These are phyloP conservation scores for Phytopythium vexans DNA, from an alignment of 352 stramenopile genomes.

Conservation along the genomic window DNA sequence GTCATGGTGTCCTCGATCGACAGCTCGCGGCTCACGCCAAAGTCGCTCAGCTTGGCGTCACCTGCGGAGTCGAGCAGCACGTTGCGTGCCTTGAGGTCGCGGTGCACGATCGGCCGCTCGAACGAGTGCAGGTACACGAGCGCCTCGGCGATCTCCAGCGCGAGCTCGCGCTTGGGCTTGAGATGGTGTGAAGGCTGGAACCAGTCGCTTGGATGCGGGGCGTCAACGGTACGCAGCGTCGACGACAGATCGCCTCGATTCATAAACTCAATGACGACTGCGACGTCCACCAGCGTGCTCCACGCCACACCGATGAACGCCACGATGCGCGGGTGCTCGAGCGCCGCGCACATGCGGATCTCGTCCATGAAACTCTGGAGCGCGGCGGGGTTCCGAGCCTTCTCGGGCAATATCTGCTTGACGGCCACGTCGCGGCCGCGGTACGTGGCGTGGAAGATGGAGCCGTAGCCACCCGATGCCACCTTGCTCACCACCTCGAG, in stretches of 20 bases:
- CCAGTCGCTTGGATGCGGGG: slow-evolving; percentile 1
- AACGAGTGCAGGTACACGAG: slow-evolving; percentile 48
- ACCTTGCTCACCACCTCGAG: slow-evolving; percentile 19
- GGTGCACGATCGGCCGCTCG: slow-evolving; percentile 37
- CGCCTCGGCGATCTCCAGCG: slow-evolving; percentile 25
- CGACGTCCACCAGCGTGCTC: slow-evolving; percentile 36
- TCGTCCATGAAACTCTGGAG: slow-evolving; percentile 48
- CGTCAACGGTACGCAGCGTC: slow-evolving; percentile 8
- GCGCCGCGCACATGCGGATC: slow-evolving; percentile 31
- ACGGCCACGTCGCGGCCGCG: slow-evolving; percentile 29
- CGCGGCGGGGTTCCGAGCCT: slow-evolving; percentile 15
- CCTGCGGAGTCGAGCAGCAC: slow-evolving; percentile 28
- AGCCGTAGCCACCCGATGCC: slow-evolving; percentile 30
- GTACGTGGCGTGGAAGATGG: slow-evolving; percentile 31
- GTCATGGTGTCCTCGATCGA: slow-evolving; percentile 23
- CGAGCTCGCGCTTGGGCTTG: slow-evolving; percentile 17
- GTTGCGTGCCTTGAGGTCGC: slow-evolving; percentile 48
- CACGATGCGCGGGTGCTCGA: slow-evolving; percentile 45
- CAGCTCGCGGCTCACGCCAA: slow-evolving; percentile 23
- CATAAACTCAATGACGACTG: slow-evolving; percentile 39
- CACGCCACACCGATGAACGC: slow-evolving; percentile 38
- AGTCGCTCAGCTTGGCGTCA: slow-evolving; percentile 26
- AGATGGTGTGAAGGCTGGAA: slow-evolving; percentile 6
- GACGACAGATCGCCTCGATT: slow-evolving; percentile 26
- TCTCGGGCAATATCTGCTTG: slow-evolving; percentile 36